These are phyloP conservation scores for Casuarina glauca DNA, from an alignment of 306 rosid genomes.

Conservation along the genomic window DNA sequence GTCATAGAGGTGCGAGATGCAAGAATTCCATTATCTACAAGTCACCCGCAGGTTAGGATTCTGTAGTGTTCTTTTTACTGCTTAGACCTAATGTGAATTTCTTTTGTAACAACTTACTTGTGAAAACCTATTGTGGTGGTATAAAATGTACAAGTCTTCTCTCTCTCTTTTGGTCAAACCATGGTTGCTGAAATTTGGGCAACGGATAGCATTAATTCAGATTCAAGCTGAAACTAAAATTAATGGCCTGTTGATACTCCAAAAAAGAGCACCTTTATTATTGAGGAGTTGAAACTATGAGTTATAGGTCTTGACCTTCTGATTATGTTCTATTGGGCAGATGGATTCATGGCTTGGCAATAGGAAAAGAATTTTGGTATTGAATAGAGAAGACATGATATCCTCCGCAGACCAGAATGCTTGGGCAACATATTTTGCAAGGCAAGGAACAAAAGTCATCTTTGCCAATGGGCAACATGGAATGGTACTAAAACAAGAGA, in stretches of 20 bases:
- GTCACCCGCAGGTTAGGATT: constrained; percentile 81
- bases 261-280: constrained; percentile 2
- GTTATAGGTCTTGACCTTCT: constrained; percentile 19
- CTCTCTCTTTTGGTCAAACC: not conserved
- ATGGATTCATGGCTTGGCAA: constrained; percentile 90
- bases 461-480: constrained; percentile 91
- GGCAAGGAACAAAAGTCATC: constrained; percentile 69
- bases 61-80: not conserved
- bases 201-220: not conserved
- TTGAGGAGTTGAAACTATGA: constrained; percentile 3
- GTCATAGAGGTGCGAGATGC: constrained; percentile 94
- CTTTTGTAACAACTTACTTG: not conserved
- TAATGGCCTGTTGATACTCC: constrained; percentile 11
- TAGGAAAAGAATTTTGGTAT: constrained; percentile 83
- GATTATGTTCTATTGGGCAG: constrained; percentile 42
- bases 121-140: not conserved
- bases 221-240: not conserved
- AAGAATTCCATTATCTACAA: constrained; percentile 84
- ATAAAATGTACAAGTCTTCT: not conserved
- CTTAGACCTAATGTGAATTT: constrained; percentile 2
- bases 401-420: constrained; percentile 81
- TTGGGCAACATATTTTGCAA: constrained; percentile 82
- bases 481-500: constrained; percentile 53
- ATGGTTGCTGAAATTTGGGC: not conserved
- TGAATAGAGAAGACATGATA: constrained; percentile 98